Evolutionary conservation across 176 grass and related monocot species (phyloP).

Genomic region (Zoysia japonica): DNA sequence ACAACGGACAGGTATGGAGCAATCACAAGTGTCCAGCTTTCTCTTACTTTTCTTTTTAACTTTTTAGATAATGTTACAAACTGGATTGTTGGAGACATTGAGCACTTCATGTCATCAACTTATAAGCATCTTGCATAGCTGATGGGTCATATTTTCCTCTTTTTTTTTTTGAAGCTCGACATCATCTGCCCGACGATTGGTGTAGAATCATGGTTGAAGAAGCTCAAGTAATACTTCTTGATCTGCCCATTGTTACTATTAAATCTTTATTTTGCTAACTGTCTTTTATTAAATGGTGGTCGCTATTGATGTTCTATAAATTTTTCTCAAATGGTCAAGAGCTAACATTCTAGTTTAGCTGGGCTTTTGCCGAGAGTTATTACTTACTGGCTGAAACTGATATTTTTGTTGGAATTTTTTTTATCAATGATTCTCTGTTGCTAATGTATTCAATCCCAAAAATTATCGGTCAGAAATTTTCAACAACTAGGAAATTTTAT

Average conservation of each 20-base stretch:
- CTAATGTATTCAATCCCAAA: too few relatives aligned
- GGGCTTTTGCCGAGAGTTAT: too few relatives aligned
- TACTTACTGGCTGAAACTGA: too few relatives aligned
- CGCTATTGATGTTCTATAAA: too few relatives aligned
- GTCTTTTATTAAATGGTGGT: too few relatives aligned
- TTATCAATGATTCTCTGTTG: too few relatives aligned
- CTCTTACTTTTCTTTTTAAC: not conserved
- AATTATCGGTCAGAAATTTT: too few relatives aligned
- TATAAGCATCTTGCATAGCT: not conserved
- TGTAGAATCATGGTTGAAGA: constrained; percentile 54
- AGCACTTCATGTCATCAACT: not conserved
- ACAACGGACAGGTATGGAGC: constrained; percentile 51
- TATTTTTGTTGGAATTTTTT: too few relatives aligned
- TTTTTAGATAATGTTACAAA: not conserved
- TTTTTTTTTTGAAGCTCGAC: constrained; percentile 43
- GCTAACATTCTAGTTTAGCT: too few relatives aligned
- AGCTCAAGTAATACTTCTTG: constrained; percentile 48
- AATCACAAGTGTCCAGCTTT: not conserved
- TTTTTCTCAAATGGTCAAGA: too few relatives aligned
- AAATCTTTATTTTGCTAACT: too few relatives aligned
- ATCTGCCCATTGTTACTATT: not conserved
- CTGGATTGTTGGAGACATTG: not conserved
- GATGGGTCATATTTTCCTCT: not conserved
- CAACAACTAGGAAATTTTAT: too few relatives aligned
- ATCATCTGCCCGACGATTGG: constrained; percentile 59